Evolutionary conservation across 768 basidiomycete species (phyloP).

Genomic region (Suillus clintonianus): DNA sequence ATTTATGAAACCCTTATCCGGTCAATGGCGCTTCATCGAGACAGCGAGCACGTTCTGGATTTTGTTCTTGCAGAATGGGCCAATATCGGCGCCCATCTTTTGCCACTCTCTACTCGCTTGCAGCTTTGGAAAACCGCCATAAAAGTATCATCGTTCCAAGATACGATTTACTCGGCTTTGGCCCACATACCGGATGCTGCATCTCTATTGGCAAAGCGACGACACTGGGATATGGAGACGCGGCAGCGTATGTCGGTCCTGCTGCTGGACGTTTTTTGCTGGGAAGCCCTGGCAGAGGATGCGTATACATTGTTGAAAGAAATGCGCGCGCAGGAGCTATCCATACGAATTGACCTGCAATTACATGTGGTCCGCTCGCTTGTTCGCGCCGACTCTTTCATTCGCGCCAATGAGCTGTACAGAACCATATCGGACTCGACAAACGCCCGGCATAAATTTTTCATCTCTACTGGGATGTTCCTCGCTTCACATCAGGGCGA

Average conservation of each 20-base stretch:
- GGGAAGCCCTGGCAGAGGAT: slow-evolving; percentile 31
- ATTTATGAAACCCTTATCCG: slow-evolving; percentile 42
- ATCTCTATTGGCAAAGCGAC: slow-evolving; percentile 20
- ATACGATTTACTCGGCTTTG: slow-evolving; percentile 26
- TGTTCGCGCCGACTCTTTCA: slow-evolving; percentile 38
- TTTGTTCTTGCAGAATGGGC: slow-evolving; percentile 43
- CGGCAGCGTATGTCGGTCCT: slow-evolving; percentile 38
- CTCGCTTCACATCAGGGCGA: slow-evolving; percentile 57
- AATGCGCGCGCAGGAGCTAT: slow-evolving; percentile 39
- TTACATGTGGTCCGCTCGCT: slow-evolving; percentile 45
- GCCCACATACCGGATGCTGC: slow-evolving; percentile 36
- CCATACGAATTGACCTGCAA: slow-evolving; percentile 29
- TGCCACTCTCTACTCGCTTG: not conserved
- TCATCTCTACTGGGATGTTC: slow-evolving; percentile 49
- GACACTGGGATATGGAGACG: slow-evolving; percentile 26
- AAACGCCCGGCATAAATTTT: slow-evolving; percentile 19
- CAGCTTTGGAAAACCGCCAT: not conserved
- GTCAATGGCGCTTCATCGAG: slow-evolving; percentile 35
- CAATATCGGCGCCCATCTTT: slow-evolving; percentile 17
- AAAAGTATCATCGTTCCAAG: slow-evolving; percentile 28
- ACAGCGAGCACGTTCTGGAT: slow-evolving; percentile 36
- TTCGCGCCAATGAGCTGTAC: slow-evolving; percentile 48
- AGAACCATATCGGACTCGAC: slow-evolving; percentile 26
- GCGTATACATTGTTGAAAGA: slow-evolving; percentile 43
- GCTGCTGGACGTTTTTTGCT: slow-evolving; percentile 43